Conservation (phyloP, 2,329 filamentous ascomycete species). For the Chaetomium globosum region DNA sequence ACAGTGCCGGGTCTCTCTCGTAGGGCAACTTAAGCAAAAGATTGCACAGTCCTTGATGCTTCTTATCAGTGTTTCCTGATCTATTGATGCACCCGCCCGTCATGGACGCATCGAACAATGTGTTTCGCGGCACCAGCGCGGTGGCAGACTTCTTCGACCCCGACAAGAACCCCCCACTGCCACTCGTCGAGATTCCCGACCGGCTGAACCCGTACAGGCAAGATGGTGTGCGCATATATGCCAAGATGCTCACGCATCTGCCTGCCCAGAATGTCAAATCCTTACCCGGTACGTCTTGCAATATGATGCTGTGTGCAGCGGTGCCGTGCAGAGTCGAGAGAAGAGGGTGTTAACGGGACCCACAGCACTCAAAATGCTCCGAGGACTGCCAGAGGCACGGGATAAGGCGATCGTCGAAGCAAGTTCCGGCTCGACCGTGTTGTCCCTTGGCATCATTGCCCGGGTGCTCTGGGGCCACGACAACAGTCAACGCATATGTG, state of each 20-base stretch:
- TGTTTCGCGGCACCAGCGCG: constrained; percentile 60
- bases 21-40: not conserved
- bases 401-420: constrained; percentile 57
- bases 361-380: constrained; percentile 55
- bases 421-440: constrained; percentile 64
- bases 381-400: constrained; percentile 46
- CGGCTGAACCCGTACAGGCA: constrained; percentile 58
- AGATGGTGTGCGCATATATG: constrained; percentile 64
- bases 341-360: not conserved
- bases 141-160: constrained; percentile 63
- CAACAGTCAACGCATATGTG: constrained; percentile 57
- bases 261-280: constrained; percentile 66
- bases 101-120: constrained; percentile 46
- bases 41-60: not conserved
- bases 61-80: not conserved
- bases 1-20: not conserved
- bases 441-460: constrained; percentile 60
- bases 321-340: not conserved
- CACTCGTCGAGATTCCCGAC: constrained; percentile 62
- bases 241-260: constrained; percentile 67
- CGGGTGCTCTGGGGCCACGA: constrained; percentile 54
- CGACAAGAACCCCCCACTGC: constrained; percentile 58
- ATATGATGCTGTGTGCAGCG: not conserved
- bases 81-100: not conserved
- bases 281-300: constrained; percentile 52